A percentile compares a stretch with the other conserved stretches of the same genome.
phyloP scores from a whole-genome alignment of 306 rosid genomes.

The Lathyrus tuberosus region DNA sequence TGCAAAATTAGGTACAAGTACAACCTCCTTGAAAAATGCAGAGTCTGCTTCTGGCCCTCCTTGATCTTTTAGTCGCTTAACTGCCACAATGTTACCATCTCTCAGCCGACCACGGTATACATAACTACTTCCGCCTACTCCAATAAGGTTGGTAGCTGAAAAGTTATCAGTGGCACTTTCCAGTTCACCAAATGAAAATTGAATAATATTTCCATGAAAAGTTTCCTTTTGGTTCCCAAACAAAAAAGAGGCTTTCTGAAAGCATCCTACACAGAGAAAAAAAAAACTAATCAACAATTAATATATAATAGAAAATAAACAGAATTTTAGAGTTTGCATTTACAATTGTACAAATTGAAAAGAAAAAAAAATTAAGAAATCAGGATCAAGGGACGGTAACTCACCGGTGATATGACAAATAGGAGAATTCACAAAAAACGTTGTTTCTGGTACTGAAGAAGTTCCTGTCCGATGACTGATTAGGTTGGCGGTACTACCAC shows the following conservation, averaged over 20 bases:
- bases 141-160: slow-evolving; percentile 79
- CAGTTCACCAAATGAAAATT: slow-evolving; percentile 77
- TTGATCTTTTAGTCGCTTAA: slow-evolving; percentile 77
- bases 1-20: slow-evolving; percentile 41
- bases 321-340: slow-evolving; percentile 1
- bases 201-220: slow-evolving; percentile 64
- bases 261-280: slow-evolving; percentile 68
- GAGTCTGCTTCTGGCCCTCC: slow-evolving; percentile 78
- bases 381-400: slow-evolving; percentile 21
- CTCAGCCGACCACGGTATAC: slow-evolving; percentile 81
- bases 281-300: slow-evolving; percentile 14
- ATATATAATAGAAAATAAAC: slow-evolving; percentile 21
- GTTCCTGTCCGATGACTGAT: slow-evolving; percentile 56
- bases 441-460: slow-evolving; percentile 63
- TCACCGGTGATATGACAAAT: slow-evolving; percentile 57
- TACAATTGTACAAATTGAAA: slow-evolving; percentile 3
- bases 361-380: slow-evolving; percentile 8
- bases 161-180: slow-evolving; percentile 81
- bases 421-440: slow-evolving; percentile 51
- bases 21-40: slow-evolving; percentile 79
- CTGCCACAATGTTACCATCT: slow-evolving; percentile 75
- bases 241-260: slow-evolving; percentile 65
- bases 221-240: slow-evolving; percentile 58
- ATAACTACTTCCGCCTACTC: slow-evolving; percentile 93
- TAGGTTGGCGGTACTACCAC: slow-evolving; percentile 77